Conservation (phyloP, 176 grass and related monocot species). For the Rhynchospora tenuis region DNA sequence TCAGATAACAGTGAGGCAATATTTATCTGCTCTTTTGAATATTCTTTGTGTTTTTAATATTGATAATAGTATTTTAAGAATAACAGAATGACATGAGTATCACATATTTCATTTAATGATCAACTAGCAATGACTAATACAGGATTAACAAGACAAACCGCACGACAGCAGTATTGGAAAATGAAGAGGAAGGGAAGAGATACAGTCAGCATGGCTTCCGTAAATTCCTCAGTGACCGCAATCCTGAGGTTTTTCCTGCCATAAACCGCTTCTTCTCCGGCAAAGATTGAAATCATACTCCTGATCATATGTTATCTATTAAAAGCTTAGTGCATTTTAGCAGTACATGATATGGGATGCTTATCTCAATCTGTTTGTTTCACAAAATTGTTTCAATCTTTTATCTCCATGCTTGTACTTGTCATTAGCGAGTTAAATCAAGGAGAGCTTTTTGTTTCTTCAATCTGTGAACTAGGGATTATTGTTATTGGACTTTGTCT, state of each 20-base stretch:
- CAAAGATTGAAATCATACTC: conserved; percentile 1
- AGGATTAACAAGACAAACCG: conserved; percentile 58
- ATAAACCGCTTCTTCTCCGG: conserved; percentile 62
- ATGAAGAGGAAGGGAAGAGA: conserved; percentile 56
- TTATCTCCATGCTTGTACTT: not conserved
- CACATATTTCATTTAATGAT: not conserved
- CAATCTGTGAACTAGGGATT: not conserved
- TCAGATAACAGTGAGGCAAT: not conserved
- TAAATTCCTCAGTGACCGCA: conserved; percentile 45
- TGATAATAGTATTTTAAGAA: not conserved
- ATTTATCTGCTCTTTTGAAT: not conserved
- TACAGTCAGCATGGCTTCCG: conserved; percentile 67
- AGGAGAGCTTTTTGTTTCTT: not conserved
- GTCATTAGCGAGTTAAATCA: not conserved
- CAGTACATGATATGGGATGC: not conserved
- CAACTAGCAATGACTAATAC: not conserved
- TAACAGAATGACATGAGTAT: not conserved
- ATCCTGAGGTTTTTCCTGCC: conserved; percentile 59
- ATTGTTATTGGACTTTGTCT: not conserved
- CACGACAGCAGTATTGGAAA: conserved; percentile 50
- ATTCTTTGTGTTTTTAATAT: not conserved
- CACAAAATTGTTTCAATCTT: not conserved
- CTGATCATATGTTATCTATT: not conserved
- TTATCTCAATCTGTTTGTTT: not conserved
- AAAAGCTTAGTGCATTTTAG: not conserved